A percentile compares a stretch with the other conserved stretches of the same genome.
These are phyloP conservation scores for Bolboschoenoplectus hybrid DNA, from an alignment of 202 grass and related monocot species.

Conservation along the genomic window DNA sequence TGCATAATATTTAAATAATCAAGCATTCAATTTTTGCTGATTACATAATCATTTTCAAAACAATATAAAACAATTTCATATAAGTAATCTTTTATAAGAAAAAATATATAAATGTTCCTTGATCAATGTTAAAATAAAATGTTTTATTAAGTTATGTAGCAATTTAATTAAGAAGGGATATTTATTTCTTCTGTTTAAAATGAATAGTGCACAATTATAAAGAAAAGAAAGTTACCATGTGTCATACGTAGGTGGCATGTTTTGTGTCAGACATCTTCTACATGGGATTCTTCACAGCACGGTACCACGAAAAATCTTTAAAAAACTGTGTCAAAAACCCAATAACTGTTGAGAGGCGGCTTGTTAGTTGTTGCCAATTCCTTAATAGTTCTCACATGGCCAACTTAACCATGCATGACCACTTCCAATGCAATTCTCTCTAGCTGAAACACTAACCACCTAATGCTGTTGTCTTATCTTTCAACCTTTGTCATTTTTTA, in stretches of 20 bases:
- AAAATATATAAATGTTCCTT: too few species aligned
- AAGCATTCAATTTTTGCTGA: background rate
- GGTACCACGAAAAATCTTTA: background rate
- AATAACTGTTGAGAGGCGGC: background rate
- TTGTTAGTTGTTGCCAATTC: background rate
- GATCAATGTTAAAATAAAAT: too few species aligned
- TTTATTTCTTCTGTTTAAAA: background rate
- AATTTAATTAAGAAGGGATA: too few species aligned
- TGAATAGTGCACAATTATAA: background rate
- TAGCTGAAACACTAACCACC: constrained; percentile 21
- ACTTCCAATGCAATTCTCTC: constrained; percentile 15
- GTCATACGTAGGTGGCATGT: background rate
- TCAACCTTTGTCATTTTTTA: background rate
- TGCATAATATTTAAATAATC: background rate
- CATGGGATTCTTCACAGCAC: background rate
- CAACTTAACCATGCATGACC: constrained; percentile 24
- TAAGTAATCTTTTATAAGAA: too few species aligned
- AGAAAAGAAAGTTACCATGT: background rate
- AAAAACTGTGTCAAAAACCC: background rate
- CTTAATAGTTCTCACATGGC: constrained; percentile 28
- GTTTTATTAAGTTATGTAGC: too few species aligned
- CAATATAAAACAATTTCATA: background rate
- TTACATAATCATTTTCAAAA: background rate
- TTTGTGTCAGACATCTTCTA: background rate
- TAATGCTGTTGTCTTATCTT: constrained; percentile 26